These are phyloP conservation scores for Hordeum marinum DNA, from an alignment of 176 grass and related monocot genomes.

Conservation along the genomic window DNA sequence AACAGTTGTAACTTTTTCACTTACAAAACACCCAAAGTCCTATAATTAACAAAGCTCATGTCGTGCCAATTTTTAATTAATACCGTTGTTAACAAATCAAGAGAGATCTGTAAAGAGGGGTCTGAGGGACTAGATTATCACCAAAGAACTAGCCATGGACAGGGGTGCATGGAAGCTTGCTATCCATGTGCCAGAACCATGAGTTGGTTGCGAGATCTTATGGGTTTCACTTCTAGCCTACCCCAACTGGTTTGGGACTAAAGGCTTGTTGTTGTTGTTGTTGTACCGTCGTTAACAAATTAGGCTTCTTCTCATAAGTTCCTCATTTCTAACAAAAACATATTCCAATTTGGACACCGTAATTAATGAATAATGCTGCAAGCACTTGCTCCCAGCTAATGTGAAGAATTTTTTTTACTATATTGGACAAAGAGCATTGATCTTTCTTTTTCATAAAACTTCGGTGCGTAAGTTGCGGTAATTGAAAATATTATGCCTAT, in stretches of 20 bases:
- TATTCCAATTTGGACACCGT: background rate
- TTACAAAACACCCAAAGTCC: background rate
- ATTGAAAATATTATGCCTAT: background rate
- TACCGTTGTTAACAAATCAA: background rate
- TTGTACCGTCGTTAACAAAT: background rate
- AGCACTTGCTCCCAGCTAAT: background rate
- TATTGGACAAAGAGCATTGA: background rate
- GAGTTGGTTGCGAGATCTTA: too few species aligned
- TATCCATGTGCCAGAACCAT: too few species aligned
- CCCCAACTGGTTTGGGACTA: too few species aligned
- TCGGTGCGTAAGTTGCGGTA: background rate
- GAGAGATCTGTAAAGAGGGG: too few species aligned
- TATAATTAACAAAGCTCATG: background rate
- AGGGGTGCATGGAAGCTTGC: too few species aligned
- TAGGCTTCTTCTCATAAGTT: constrained; percentile 8
- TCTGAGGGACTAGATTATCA: too few species aligned
- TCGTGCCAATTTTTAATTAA: background rate
- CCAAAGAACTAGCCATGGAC: too few species aligned
- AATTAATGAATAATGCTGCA: background rate
- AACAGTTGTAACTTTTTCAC: background rate
- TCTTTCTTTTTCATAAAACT: background rate
- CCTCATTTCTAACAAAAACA: background rate
- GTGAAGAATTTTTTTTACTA: constrained; percentile 7
- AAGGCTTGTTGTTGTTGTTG: too few species aligned
- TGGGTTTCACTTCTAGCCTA: too few species aligned